These are phyloP conservation scores for Xylaria sp. DNA, from an alignment of 2,329 filamentous ascomycete species.

Conservation along the genomic window DNA sequence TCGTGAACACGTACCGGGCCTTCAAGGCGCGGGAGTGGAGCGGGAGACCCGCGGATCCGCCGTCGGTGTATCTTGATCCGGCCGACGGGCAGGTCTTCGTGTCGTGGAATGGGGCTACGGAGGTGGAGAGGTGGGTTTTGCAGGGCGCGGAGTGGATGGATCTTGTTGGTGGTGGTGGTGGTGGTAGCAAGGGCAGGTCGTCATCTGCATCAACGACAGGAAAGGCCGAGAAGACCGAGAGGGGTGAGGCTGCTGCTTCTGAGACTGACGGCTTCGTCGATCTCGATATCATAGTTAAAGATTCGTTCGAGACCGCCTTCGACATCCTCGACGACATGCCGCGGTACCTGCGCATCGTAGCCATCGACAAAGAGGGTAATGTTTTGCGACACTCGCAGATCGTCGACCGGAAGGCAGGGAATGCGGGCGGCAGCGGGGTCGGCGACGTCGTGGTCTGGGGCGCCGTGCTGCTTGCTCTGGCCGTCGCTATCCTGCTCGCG, in stretches of 20 bases:
- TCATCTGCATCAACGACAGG: too few species aligned
- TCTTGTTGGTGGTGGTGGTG: background rate
- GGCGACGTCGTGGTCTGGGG: conserved; percentile 17
- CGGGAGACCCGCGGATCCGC: conserved; percentile 44
- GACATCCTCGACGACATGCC: conserved; percentile 33
- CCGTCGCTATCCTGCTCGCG: conserved; percentile 2
- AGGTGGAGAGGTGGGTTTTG: conserved; percentile 47
- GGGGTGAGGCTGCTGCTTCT: too few species aligned
- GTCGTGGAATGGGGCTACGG: conserved; percentile 61
- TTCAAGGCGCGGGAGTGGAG: conserved; percentile 64
- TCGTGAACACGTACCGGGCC: conserved; percentile 62
- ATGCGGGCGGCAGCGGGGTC: conserved; percentile 15
- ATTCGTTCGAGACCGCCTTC: conserved; percentile 35
- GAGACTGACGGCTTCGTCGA: conserved; percentile 16
- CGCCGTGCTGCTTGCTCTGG: background rate
- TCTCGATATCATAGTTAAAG: conserved; percentile 24
- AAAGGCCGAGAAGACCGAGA: too few species aligned
- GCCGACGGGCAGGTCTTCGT: conserved; percentile 49
- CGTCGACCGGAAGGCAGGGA: conserved; percentile 32
- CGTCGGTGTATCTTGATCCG: conserved; percentile 32
- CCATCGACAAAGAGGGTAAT: conserved; percentile 27
- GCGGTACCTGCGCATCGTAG: conserved; percentile 37
- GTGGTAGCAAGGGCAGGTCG: background rate
- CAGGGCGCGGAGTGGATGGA: conserved; percentile 38
- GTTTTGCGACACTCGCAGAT: conserved; percentile 33